A percentile compares a stretch with the other conserved stretches of the same genome.
phyloP scores from a whole-genome alignment of 1,139 yeast genomes.

The Zygoascus meyerae region DNA sequence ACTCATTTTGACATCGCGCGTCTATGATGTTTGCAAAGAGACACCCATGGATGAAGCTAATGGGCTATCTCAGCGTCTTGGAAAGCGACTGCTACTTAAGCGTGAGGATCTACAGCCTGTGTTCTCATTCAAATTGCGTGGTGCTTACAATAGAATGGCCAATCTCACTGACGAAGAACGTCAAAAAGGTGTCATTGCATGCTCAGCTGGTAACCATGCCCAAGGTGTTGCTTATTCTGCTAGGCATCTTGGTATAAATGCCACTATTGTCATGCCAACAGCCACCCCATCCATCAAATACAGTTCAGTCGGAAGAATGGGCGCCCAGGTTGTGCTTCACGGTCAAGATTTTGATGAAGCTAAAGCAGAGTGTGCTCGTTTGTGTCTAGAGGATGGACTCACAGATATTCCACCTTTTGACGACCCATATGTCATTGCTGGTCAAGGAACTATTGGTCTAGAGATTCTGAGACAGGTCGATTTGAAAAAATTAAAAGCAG shows the following conservation, averaged over 20 bases:
- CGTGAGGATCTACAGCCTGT: slow-evolving; percentile 94
- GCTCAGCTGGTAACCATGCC: slow-evolving; percentile 98
- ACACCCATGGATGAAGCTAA: slow-evolving; percentile 78
- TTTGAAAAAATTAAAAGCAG: slow-evolving; percentile 71
- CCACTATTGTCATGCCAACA: slow-evolving; percentile 97
- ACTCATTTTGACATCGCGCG: slow-evolving; percentile 82
- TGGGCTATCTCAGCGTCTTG: slow-evolving; percentile 64
- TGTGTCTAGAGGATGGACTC: slow-evolving; percentile 62
- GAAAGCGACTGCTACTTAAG: slow-evolving; percentile 69
- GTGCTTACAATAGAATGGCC: slow-evolving; percentile 96
- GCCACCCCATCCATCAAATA: slow-evolving; percentile 94
- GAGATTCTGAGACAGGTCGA: slow-evolving; percentile 85
- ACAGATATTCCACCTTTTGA: slow-evolving; percentile 95
- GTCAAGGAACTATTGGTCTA: slow-evolving; percentile 96
- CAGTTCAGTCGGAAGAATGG: slow-evolving; percentile 83
- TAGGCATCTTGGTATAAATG: slow-evolving; percentile 73
- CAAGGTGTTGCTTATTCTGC: slow-evolving; percentile 98
- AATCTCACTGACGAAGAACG: slow-evolving; percentile 65
- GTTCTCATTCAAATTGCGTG: slow-evolving; percentile 90
- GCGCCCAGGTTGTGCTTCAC: slow-evolving; percentile 84
- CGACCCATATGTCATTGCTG: slow-evolving; percentile 98
- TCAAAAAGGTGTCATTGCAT: slow-evolving; percentile 88
- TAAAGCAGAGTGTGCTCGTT: slow-evolving; percentile 75
- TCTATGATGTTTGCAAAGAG: slow-evolving; percentile 89
- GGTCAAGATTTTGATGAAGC: slow-evolving; percentile 96